phyloP scores from a whole-genome alignment of 1,284 basidiomycete species.

The Peniophora sp. region DNA sequence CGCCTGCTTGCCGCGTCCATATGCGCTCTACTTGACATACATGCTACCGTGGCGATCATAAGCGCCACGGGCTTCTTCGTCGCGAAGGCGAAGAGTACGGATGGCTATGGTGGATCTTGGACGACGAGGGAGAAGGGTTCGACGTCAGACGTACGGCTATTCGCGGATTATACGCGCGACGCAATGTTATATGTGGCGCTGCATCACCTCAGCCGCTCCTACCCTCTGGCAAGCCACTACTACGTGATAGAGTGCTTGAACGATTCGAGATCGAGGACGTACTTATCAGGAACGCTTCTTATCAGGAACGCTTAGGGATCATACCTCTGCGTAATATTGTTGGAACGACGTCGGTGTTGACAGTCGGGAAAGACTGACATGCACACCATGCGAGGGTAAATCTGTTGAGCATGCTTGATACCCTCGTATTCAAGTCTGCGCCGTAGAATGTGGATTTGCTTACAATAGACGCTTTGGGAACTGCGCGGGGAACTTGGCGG shows the following conservation, averaged over 20 bases:
- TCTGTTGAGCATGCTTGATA: no score
- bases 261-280: slow-evolving; percentile 49
- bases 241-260: slow-evolving; percentile 32
- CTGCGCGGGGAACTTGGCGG: no score
- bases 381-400: no score
- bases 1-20: slow-evolving; percentile 69
- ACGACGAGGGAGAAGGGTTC: slow-evolving; percentile 75
- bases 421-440: no score
- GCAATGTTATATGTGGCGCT: slow-evolving; percentile 39
- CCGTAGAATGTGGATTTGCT: no score
- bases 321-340: slow-evolving; percentile 50
- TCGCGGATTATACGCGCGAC: slow-evolving; percentile 50
- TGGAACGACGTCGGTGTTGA: no score
- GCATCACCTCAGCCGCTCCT: slow-evolving; percentile 15
- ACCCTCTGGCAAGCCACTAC: slow-evolving; percentile 14
- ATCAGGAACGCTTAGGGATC: slow-evolving; percentile 51
- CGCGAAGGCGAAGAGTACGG: slow-evolving; percentile 39
- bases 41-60: slow-evolving; percentile 55
- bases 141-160: slow-evolving; percentile 67
- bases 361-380: no score
- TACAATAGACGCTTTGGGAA: no score
- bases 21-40: slow-evolving; percentile 46
- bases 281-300: no score
- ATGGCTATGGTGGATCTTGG: slow-evolving; percentile 79
- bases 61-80: slow-evolving; percentile 66